Evolutionary conservation across 768 basidiomycete genomes (phyloP).

Genomic region (Russula compacta): DNA sequence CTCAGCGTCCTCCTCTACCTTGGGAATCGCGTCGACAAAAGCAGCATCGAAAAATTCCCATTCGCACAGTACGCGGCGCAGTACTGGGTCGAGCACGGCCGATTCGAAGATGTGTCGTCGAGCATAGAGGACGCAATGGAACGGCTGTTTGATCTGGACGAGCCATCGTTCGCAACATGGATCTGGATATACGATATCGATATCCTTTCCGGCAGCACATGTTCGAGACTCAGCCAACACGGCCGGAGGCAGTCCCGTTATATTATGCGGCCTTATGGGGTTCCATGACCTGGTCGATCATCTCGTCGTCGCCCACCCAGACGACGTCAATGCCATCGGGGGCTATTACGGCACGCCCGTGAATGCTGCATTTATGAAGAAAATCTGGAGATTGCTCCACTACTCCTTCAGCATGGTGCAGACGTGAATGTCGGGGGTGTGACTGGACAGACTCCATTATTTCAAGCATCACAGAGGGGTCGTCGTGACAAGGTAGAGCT

Average conservation of each 20-base stretch:
- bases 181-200: conserved; percentile 1
- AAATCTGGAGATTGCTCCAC: background rate
- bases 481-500: background rate
- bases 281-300: background rate
- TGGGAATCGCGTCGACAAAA: background rate
- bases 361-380: background rate
- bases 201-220: background rate
- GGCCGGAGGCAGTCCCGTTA: background rate
- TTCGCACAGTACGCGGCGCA: background rate
- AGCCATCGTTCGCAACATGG: background rate
- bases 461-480: background rate
- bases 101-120: background rate
- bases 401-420: background rate
- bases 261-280: conserved; percentile 5
- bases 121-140: background rate
- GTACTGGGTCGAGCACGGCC: conserved; percentile 1
- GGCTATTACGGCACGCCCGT: background rate
- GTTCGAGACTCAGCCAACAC: background rate
- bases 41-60: background rate
- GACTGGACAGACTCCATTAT: background rate
- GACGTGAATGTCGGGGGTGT: background rate
- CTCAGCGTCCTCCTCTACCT: conserved; percentile 1
- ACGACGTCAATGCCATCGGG: background rate
- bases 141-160: background rate
- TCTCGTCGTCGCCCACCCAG: background rate